A percentile compares a stretch with the other conserved stretches of the same genome.
Evolutionary conservation across 257 asterid genomes (phyloP).

Genomic region (Nyctanthes arbortristis): DNA sequence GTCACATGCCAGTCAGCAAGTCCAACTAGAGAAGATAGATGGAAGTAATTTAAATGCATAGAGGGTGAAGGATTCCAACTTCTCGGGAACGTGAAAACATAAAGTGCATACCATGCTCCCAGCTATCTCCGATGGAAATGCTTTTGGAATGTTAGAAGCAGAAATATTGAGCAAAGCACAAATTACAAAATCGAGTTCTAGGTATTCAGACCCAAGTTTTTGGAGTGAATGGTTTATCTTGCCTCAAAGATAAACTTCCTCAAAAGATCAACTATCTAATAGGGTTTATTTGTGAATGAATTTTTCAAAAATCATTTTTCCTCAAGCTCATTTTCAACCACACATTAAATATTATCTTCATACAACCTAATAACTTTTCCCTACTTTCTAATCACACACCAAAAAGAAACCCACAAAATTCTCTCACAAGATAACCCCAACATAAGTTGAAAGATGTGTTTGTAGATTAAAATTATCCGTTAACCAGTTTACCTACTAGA

Average conservation of each 20-base stretch:
- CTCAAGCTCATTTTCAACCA: no score
- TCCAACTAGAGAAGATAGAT: not conserved
- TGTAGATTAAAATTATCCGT: not conserved
- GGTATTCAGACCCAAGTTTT: not conserved
- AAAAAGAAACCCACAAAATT: no score
- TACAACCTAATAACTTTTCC: no score
- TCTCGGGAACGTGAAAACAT: not conserved
- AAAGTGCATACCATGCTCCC: not conserved
- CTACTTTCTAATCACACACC: no score
- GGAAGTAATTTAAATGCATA: not conserved
- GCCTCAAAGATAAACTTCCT: not conserved
- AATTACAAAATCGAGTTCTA: not conserved
- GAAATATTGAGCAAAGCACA: not conserved
- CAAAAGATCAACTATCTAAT: not conserved
- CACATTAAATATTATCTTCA: no score
- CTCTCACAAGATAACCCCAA: not conserved
- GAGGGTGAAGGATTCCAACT: not conserved
- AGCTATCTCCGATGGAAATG: not conserved
- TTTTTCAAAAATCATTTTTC: no score
- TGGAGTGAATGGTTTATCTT: not conserved
- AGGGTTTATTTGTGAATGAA: no score
- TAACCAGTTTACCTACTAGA: not conserved
- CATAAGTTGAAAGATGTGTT: conserved; percentile 1
- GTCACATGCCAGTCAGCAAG: not conserved
- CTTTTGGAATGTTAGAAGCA: not conserved